phyloP scores from a whole-genome alignment of 306 rosid genomes.

The Sechiopsis laciniata region DNA sequence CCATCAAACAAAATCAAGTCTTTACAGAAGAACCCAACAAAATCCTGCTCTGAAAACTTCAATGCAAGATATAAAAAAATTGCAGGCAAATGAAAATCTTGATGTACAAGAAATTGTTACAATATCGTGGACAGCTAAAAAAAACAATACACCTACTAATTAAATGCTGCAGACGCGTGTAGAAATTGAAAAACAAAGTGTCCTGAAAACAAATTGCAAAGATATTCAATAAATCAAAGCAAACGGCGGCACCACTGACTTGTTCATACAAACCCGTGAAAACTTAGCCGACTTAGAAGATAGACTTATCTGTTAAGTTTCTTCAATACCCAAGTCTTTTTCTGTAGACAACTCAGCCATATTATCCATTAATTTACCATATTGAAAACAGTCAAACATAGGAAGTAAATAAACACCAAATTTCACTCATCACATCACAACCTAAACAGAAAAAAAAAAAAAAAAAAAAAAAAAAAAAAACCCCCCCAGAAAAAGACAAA shows the following conservation, averaged over 20 bases:
- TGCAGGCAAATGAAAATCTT: background rate
- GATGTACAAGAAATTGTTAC: background rate
- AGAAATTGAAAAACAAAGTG: constrained; percentile 1
- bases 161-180: constrained; percentile 10
- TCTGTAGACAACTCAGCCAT: constrained; percentile 14
- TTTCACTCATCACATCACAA: background rate
- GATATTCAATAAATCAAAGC: background rate
- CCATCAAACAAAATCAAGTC: constrained; percentile 50
- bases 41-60: constrained; percentile 4
- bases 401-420: constrained; percentile 15
- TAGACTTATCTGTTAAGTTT: constrained; percentile 15
- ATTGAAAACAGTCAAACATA: background rate
- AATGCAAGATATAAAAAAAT: constrained; percentile 9
- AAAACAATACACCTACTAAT: background rate
- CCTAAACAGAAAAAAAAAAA: background rate
- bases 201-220: background rate
- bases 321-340: background rate
- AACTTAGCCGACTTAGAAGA: constrained; percentile 14
- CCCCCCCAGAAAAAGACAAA: background rate
- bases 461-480: too few species aligned
- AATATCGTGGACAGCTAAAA: background rate
- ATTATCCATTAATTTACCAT: constrained; percentile 23
- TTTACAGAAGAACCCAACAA: constrained; percentile 13
- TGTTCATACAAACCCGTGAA: constrained; percentile 1
- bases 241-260: constrained; percentile 19